Evolutionary conservation across 345 rosid species (phyloP).

Genomic region (Odontarrhena argentea): DNA sequence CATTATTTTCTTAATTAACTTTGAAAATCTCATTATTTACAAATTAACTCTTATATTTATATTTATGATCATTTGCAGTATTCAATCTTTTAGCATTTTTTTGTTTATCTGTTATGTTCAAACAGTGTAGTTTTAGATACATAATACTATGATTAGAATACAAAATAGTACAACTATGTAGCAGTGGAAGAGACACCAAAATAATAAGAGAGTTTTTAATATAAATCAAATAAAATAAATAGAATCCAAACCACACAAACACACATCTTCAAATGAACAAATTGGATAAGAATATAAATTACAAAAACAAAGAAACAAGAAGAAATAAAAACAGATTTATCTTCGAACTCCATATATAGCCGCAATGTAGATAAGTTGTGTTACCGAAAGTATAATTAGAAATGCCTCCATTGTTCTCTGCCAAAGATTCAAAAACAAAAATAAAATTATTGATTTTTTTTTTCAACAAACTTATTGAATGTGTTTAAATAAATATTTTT

Average conservation of each 20-base stretch:
- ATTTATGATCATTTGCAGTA: too few species aligned
- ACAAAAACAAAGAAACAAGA: slow-evolving; percentile 1
- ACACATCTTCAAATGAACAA: slow-evolving; percentile 19
- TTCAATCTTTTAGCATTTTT: too few species aligned
- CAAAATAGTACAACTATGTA: too few species aligned
- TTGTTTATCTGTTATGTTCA: too few species aligned
- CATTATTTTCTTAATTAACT: too few species aligned
- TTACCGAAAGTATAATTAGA: slow-evolving; percentile 72
- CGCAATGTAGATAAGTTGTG: slow-evolving; percentile 81
- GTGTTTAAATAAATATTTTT: not conserved
- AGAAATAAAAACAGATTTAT: not conserved
- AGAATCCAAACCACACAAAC: slow-evolving; percentile 32
- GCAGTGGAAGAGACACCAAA: not conserved
- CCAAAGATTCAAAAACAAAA: not conserved
- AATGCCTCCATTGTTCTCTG: slow-evolving; percentile 99
- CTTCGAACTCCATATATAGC: slow-evolving; percentile 57
- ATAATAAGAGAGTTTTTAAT: not conserved
- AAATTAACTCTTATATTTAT: too few species aligned
- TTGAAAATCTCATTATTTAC: too few species aligned
- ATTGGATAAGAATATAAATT: slow-evolving; percentile 10
- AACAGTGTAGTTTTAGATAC: too few species aligned
- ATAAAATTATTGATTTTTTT: too few species aligned
- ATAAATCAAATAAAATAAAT: slow-evolving; percentile 9
- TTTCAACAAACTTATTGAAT: too few species aligned
- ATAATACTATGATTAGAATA: too few species aligned